Evolutionary conservation across 1,284 basidiomycete genomes (phyloP).

Genomic region (Melampsora occidentalis): DNA sequence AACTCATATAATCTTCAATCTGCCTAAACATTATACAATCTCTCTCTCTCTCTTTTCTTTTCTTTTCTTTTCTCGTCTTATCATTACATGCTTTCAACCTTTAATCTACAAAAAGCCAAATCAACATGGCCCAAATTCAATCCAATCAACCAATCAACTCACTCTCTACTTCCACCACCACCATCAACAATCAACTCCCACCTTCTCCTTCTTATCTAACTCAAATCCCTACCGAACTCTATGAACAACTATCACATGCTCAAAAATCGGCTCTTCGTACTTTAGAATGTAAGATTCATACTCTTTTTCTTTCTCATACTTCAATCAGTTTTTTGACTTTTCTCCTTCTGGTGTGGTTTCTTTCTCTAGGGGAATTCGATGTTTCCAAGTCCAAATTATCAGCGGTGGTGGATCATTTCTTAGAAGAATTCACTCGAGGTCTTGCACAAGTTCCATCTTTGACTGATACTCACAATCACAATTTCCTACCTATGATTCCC

Average conservation of each 20-base stretch:
- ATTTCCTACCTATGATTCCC: constrained; percentile 49
- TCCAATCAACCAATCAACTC: no score
- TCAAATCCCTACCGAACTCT: not conserved
- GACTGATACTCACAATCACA: constrained; percentile 19
- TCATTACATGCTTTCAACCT: no score
- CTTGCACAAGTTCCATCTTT: constrained; percentile 43
- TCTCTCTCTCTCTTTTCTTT: no score
- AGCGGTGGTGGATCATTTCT: constrained; percentile 31
- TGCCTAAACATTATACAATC: no score
- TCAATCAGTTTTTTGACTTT: no score
- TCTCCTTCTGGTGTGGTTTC: not conserved
- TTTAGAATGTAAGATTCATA: constrained; percentile 1
- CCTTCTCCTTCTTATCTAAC: not conserved
- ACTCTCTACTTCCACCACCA: no score
- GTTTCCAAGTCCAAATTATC: constrained; percentile 24
- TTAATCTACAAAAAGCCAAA: no score
- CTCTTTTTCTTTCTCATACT: not conserved
- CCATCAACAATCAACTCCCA: no score
- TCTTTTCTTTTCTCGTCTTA: no score
- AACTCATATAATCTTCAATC: no score
- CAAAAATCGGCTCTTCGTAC: not conserved
- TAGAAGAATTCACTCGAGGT: constrained; percentile 31
- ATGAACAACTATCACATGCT: not conserved
- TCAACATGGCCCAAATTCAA: no score
- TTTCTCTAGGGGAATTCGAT: constrained; percentile 22